These are phyloP conservation scores for Rutstroemia sp. DNA, from an alignment of 2,329 filamentous ascomycete genomes.

Conservation along the genomic window DNA sequence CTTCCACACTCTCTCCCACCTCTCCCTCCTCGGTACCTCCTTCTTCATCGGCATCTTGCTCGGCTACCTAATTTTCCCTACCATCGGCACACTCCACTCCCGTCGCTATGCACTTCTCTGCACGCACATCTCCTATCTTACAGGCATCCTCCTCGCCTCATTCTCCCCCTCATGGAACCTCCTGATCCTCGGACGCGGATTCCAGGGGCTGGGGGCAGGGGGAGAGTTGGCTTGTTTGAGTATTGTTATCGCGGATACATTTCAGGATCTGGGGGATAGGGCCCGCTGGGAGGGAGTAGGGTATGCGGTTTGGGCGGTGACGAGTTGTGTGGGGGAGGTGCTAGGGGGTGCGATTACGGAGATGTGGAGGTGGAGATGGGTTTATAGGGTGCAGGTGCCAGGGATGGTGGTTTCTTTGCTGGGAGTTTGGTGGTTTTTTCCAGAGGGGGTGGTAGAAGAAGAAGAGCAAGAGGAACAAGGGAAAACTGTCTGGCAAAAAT, in stretches of 20 bases:
- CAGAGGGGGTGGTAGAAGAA: not conserved
- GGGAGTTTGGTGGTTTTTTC: not conserved
- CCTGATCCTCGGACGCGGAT: not conserved
- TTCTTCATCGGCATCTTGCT: not conserved
- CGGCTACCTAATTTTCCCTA: not conserved
- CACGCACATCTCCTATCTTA: not conserved
- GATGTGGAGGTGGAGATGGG: not conserved
- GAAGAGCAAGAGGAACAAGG: not conserved
- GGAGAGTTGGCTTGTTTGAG: not conserved
- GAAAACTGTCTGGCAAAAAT: not conserved
- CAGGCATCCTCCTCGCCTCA: not conserved
- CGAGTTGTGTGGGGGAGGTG: not conserved
- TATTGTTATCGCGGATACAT: not conserved
- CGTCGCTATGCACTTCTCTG: not conserved
- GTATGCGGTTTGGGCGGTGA: not conserved
- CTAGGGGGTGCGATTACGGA: not conserved
- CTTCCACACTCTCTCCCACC: not conserved
- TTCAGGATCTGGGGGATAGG: not conserved
- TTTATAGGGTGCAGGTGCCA: not conserved
- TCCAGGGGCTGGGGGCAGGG: not conserved
- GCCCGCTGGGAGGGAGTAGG: not conserved
- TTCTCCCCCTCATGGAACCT: not conserved
- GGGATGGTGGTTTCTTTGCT: conserved; percentile 18
- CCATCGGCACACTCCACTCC: not conserved
- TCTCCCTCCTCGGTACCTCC: not conserved